Percentiles rank a stretch among this genome's conserved stretches.
Conservation (phyloP, 2,329 filamentous ascomycete species). For the Cordyceps cicadae region DNA sequence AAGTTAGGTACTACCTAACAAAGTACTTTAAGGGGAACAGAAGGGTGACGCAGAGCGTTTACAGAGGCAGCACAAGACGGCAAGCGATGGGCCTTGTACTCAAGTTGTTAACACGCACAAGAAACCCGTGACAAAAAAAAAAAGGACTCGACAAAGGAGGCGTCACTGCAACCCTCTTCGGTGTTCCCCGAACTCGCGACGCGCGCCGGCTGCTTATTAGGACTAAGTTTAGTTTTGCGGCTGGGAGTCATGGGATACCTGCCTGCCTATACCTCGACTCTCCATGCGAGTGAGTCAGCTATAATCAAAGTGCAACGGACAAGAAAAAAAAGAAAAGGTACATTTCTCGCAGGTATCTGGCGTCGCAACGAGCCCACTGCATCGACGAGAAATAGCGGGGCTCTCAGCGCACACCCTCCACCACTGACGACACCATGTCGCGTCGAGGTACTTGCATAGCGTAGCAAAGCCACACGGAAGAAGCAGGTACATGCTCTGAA, state of each 20-base stretch:
- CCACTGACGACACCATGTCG: conserved; percentile 11
- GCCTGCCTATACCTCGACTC: not conserved
- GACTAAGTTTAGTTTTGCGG: not conserved
- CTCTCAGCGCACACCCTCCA: conserved; percentile 3
- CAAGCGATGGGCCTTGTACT: not conserved
- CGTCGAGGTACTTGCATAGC: not conserved
- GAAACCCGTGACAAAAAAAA: not conserved
- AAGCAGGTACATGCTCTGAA: not conserved
- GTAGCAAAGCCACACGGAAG: not conserved
- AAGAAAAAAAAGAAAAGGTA: not conserved
- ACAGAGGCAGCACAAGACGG: not conserved
- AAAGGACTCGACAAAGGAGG: too few species aligned
- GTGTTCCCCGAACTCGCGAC: too few species aligned
- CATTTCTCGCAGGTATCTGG: not conserved
- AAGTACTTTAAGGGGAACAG: too few species aligned
- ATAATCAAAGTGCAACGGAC: too few species aligned
- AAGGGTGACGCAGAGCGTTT: not conserved
- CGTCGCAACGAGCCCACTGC: not conserved
- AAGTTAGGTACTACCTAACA: too few species aligned
- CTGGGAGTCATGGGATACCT: conserved; percentile 11
- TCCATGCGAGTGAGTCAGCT: conserved; percentile 3
- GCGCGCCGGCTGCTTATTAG: not conserved
- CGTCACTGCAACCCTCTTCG: too few species aligned
- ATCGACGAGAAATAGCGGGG: conserved; percentile 7
- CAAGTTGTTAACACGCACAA: too few species aligned